Evolutionary conservation across 176 grass and related monocot species (phyloP).

Genomic region (Urochloa ruziziensis): DNA sequence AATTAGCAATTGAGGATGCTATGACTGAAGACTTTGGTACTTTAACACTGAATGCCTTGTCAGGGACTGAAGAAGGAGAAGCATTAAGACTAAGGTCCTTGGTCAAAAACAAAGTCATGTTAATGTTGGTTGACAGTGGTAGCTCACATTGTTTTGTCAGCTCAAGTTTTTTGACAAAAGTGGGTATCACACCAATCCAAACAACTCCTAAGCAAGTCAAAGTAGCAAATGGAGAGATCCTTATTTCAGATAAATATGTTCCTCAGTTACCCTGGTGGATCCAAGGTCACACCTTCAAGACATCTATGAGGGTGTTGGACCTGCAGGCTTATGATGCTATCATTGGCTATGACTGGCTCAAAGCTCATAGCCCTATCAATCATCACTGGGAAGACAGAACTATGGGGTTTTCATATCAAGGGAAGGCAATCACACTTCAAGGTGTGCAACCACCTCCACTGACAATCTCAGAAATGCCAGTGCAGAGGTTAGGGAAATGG

Average conservation of each 20-base stretch:
- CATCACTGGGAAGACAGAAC: too few species aligned
- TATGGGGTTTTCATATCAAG: too few species aligned
- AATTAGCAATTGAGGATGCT: not conserved
- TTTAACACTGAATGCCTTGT: not conserved
- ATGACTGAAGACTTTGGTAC: fast-evolving
- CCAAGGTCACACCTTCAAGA: too few species aligned
- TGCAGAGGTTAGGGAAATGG: too few species aligned
- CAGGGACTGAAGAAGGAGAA: not conserved
- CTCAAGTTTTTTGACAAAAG: fast-evolving
- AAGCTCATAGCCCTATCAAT: too few species aligned
- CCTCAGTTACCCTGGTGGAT: not conserved
- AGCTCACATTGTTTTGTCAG: not conserved
- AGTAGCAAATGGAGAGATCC: fast-evolving
- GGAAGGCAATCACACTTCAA: too few species aligned
- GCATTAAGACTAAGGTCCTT: fast-evolving
- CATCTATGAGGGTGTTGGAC: too few species aligned
- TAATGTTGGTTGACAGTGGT: fast-evolving
- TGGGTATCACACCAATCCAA: fast-evolving
- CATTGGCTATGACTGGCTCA: too few species aligned
- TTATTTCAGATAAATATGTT: fast-evolving
- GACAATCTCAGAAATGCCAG: too few species aligned
- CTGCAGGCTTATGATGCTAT: too few species aligned
- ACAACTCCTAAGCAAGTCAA: fast-evolving
- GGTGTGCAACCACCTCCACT: too few species aligned
- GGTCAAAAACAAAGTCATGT: not conserved